Percentiles rank a stretch among this genome's conserved stretches.
Conservation (phyloP, 1,139 yeast genomes). For the Yarrowia galli region DNA sequence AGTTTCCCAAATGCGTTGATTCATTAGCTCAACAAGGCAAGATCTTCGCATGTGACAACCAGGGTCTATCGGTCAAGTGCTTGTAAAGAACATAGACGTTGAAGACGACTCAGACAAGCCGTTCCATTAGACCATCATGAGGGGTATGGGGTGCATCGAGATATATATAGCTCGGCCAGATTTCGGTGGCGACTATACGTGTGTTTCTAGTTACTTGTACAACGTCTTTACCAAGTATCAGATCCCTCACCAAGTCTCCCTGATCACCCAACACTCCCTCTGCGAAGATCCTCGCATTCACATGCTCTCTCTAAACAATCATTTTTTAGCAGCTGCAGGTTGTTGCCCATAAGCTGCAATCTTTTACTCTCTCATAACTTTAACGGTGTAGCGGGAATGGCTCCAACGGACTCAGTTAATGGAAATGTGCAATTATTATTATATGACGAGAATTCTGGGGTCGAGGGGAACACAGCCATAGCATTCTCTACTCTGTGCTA, state of each 20-base stretch:
- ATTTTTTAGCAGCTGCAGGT: not conserved
- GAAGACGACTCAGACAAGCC: constrained; percentile 2
- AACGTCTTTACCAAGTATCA: no score
- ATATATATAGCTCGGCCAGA: no score
- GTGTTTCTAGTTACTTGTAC: no score
- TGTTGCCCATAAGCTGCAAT: no score
- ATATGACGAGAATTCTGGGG: not conserved
- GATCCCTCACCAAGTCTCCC: no score
- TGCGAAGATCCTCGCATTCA: constrained; percentile 24
- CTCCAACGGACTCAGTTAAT: not conserved
- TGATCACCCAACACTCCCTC: no score
- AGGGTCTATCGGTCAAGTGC: not conserved
- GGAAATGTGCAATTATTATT: not conserved
- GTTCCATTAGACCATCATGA: constrained; percentile 5
- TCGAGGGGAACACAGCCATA: not conserved
- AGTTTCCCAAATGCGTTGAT: not conserved
- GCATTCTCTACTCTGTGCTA: not conserved
- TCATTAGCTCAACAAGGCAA: constrained; percentile 6
- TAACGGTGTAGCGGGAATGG: not conserved
- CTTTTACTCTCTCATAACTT: constrained; percentile 1
- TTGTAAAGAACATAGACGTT: no score
- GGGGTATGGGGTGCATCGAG: constrained; percentile 15
- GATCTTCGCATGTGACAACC: constrained; percentile 30
- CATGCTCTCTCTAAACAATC: constrained; percentile 14
- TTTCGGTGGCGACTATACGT: no score